Evolutionary conservation across 371 early-diverging fungal genomes (phyloP), one percentile per base, ranked within the genome.

Genomic region (Mucor saturninus): DNA sequence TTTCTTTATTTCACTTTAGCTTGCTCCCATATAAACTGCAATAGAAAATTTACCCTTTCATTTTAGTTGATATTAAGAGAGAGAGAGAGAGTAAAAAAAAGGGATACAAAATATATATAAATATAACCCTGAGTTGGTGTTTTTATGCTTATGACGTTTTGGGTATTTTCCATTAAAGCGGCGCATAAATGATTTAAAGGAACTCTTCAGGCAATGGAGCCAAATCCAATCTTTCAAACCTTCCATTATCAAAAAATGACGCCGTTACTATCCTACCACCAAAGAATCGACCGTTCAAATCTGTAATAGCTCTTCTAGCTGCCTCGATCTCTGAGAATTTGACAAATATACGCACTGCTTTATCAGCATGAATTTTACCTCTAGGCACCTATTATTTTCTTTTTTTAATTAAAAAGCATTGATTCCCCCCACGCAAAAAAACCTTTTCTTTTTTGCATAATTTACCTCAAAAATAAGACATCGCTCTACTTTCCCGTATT

Each of bases 201-300:
- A 65, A 60, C 65, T 85, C 85, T 21, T 78, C 76, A 26, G 75
- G 51, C 7, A 70, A 63, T 31, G 90, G 87, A 2, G 83, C 88
- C 45, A 89, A 73, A 61, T 89, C 84, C 32, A 86, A 65, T 10
- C 61, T 56, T 40, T 84, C 84, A 69, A 88, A 90, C 9, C 81
- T 71, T 5, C 26, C 61, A 29, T 69, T 74, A 49, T 87, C 86
- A 73, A 74, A 90, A 51, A 77, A 83, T n/a, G 66, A 69, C 0
- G 90, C 91, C 5, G 75, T 61, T 4, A 93, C 86, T 6, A 80
- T 69, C 14, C 91, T 80, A 6, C 92, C 91, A 9, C 89, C 93
- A 82, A 93, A 93, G 62, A 80, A 92, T 4, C 93, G 85, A 14
- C 89, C 88, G 64, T 93, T 72, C 56, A 93, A 62, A 64, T 87